Conservation (phyloP, 73 alveolate species). For the Paramecium sonneborni region DNA sequence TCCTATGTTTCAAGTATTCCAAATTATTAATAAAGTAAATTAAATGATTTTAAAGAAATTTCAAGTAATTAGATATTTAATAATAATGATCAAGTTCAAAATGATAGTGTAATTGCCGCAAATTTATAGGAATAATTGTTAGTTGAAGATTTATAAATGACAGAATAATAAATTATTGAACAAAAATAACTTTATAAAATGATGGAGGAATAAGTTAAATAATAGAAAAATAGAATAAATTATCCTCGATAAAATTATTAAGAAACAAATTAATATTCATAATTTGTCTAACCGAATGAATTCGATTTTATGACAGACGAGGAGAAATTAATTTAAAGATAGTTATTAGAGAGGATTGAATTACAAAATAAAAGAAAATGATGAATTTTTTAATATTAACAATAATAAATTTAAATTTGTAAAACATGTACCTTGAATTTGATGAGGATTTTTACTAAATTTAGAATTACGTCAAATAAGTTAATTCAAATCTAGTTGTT, state of each 20-base stretch:
- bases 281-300: no score
- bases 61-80: neutral
- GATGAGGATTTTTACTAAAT: slow-evolving; percentile 47
- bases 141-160: neutral
- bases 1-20: no score
- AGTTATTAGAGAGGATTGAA: neutral
- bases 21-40: no score
- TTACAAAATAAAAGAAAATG: neutral
- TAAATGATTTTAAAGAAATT: neutral
- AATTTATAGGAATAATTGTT: neutral
- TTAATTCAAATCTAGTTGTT: neutral
- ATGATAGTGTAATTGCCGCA: neutral
- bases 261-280: no score
- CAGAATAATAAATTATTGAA: neutral
- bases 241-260: no score
- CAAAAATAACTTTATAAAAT: neutral
- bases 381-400: neutral
- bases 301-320: neutral
- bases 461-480: neutral
- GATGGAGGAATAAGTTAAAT: no score
- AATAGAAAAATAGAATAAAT: no score
- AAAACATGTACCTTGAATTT: slow-evolving; percentile 20
- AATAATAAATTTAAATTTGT: neutral
- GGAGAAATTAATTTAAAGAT: neutral
- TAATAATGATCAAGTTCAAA: neutral